These are phyloP conservation scores for Keithomyces neogunnii DNA, from an alignment of 2,329 filamentous ascomycete genomes.

Conservation along the genomic window DNA sequence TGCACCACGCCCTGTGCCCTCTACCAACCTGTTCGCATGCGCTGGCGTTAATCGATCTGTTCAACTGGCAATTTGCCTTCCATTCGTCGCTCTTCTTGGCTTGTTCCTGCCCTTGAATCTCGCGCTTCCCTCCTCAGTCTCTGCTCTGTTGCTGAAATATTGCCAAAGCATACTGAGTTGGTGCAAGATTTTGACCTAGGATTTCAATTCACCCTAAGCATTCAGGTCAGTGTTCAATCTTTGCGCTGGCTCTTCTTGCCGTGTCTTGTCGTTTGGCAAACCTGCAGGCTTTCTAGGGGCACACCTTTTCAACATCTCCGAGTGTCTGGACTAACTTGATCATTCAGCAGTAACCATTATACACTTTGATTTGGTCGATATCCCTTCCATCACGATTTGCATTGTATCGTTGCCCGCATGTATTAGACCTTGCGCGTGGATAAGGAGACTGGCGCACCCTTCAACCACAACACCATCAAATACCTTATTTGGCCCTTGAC, in stretches of 20 bases:
- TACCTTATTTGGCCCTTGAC: no score
- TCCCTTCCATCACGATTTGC: neutral
- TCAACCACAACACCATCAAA: no score
- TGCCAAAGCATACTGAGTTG: slow-evolving; percentile 20
- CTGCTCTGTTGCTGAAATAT: slow-evolving; percentile 31
- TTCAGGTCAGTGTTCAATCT: neutral
- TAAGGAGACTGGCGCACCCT: no score
- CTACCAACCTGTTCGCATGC: neutral
- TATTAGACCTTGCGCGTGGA: neutral
- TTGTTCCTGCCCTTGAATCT: slow-evolving; percentile 5
- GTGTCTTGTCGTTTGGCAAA: no score
- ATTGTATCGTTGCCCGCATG: neutral
- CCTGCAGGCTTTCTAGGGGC: no score
- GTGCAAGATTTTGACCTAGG: neutral
- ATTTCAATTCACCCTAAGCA: neutral
- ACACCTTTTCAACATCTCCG: neutral
- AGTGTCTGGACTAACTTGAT: neutral
- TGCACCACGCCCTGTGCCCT: neutral
- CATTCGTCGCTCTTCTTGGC: neutral
- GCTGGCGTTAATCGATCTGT: neutral
- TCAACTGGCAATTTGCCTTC: neutral
- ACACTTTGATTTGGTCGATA: neutral
- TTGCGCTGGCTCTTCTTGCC: no score
- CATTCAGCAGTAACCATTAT: neutral
- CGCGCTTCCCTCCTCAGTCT: neutral